Base-by-base conservation (phyloP, 306 rosid genomes). In the Casuarina equisetifolia region DNA sequence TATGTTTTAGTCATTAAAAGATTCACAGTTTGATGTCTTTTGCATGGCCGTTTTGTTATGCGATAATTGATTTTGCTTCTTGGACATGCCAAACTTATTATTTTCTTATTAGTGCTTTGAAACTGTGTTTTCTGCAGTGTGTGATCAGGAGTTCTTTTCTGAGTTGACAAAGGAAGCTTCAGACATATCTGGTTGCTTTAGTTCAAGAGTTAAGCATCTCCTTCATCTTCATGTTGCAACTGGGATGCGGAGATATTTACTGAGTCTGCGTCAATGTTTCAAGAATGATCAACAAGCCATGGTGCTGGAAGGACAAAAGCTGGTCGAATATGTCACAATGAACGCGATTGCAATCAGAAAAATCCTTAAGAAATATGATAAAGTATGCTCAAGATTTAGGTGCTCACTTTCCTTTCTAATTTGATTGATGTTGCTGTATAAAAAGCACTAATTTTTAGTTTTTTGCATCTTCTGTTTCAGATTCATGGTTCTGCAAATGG, bases 301-400 rank as follows among this genome's bases (percentile, higher is more conserved):
- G 84, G 84, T 61, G 20, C 90, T 88, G 86, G 88, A 90, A 84
- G 96, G 97, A 71, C 85, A 76, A 79, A 85, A 84, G 89, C 75
- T 94, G 77, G 85, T 94, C 44, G 93, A 92, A 86, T 92, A 94
- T 82, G 87, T 87, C 73, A 80, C 91, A 0, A 94, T 94, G 98
- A 94, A 94, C 58, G 90, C 94, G 44, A 87, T 89, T 74, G 96
- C 98, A 3, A 82, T 94, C 79, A 85, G 94, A 85, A 94, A 94
- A 80, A 94, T 94, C 79, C 98, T 94, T 54, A 88, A 91, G 90
- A 94, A 94, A 79, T 92, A 94, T 81, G 98, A 94, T 82, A 94
- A 94, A 70, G 97, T 91, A 89, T 75, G 90, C 69, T 74, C 45
- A 78, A 46, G 10, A 49, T 13, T 62, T 46, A 48, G n/a, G 59